Base-by-base conservation (phyloP, 805 yeast genomes). In the Yarrowia phangngaensis region DNA sequence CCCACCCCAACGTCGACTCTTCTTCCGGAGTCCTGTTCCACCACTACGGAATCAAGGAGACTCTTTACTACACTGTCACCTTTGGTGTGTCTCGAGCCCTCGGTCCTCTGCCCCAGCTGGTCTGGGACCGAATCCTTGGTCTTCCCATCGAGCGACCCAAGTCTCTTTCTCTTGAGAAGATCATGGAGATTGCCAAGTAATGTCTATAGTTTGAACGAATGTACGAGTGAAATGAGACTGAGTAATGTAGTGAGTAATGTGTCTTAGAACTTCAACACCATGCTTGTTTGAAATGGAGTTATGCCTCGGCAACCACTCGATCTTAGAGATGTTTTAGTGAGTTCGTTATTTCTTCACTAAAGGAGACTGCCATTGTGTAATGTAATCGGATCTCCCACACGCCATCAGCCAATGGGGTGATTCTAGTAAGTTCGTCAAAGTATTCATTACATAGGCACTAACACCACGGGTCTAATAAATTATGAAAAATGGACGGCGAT, bases 151-250 rank as follows among this genome's bases (percentile, higher is more conserved):
- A 84, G 74, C 82, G 94, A 73, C 92, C 92, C 71, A 84, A 84
- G 72, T 81, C 95, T 55, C 85, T 87, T 86, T 84, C 95, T 54
- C 86, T 95, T 57, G 90, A 86, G 72, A 87, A 87, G 73, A 85
- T 83, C 75, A 80, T 79, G 65, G 87, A 85, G 75, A 72, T 86
- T 67, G 94, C 52, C 24, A 50, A 50, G 20, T 50, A 50, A 24
- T 9, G 12, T 24, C 9, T 24, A 24, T 24, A n/a, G n/a, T n/a
- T n/a, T n/a, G n/a, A n/a, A n/a, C n/a, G n/a, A n/a, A n/a, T n/a
- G n/a, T n/a, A n/a, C n/a, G n/a, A n/a, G n/a, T n/a, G n/a, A n/a
- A n/a, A n/a, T n/a, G n/a, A n/a, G n/a, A n/a, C n/a, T n/a, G n/a
- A n/a, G n/a, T n/a, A n/a, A n/a, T n/a, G n/a, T n/a, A n/a, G 22